Evolutionary conservation across 208 protist genomes (phyloP).

Genomic region (Wallacemonas sp.): DNA sequence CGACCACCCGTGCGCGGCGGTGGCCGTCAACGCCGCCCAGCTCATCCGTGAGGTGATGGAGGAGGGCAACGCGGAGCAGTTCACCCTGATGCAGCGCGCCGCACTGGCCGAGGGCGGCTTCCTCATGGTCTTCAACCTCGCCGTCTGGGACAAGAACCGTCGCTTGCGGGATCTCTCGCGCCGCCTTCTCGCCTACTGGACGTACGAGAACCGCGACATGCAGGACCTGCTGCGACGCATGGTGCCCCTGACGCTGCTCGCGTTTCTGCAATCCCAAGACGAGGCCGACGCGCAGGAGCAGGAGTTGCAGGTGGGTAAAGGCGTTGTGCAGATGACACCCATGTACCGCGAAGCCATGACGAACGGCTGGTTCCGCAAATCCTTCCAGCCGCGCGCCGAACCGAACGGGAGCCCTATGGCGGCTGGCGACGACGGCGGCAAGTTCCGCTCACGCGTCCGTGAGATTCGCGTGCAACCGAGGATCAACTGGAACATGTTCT

Average conservation of each 20-base stretch:
- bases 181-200: conserved; percentile 87
- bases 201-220: conserved; percentile 65
- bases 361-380: conserved; percentile 77
- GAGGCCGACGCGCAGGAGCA: conserved; percentile 51
- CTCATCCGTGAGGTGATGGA: conserved; percentile 91
- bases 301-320: conserved; percentile 47
- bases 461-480: conserved; percentile 56
- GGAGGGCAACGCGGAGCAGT: conserved; percentile 86
- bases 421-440: conserved; percentile 18
- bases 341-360: conserved; percentile 60
- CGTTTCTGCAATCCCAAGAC: conserved; percentile 83
- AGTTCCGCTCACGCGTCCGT: conserved; percentile 36
- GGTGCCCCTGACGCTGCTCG: conserved; percentile 83
- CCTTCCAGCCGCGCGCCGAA: conserved; percentile 56
- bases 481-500: conserved; percentile 93
- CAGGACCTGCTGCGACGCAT: conserved; percentile 90
- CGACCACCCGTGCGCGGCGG: conserved; percentile 73
- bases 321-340: conserved; percentile 57
- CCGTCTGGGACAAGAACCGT: conserved; percentile 68
- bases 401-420: not conserved
- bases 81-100: conserved; percentile 76
- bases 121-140: conserved; percentile 85
- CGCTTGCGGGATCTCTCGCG: conserved; percentile 80
- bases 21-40: conserved; percentile 86
- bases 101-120: conserved; percentile 87